These are phyloP conservation scores for Euphrasia confusa DNA, from an alignment of 257 asterid species.

Conservation along the genomic window DNA sequence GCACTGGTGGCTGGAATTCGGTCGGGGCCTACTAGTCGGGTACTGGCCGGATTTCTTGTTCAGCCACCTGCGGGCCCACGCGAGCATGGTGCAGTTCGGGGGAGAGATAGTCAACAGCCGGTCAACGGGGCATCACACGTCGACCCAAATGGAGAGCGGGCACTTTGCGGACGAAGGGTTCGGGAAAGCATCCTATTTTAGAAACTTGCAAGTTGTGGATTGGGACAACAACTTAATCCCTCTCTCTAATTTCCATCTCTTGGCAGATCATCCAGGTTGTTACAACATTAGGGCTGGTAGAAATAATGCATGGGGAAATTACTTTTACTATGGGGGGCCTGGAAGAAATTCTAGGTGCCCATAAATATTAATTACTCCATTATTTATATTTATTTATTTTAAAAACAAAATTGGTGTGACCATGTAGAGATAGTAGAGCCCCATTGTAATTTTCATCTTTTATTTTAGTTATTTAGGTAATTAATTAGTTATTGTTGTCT, in stretches of 20 bases:
- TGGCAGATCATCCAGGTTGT: constrained; percentile 89
- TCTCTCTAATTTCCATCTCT: constrained; percentile 57
- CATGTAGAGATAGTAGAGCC: constrained; percentile 34
- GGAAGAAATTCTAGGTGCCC: constrained; percentile 75
- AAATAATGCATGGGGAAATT: constrained; percentile 85
- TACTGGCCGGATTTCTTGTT: constrained; percentile 84
- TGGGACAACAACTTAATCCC: constrained; percentile 90
- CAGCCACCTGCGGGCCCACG: constrained; percentile 64
- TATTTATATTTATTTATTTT: too few relatives aligned
- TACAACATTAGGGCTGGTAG: constrained; percentile 75
- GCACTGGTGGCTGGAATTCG: constrained; percentile 96
- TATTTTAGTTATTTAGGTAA: too few relatives aligned
- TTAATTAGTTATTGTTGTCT: too few relatives aligned
- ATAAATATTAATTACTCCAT: constrained; percentile 21
- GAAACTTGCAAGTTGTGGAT: constrained; percentile 82
- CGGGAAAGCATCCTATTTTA: constrained; percentile 74
- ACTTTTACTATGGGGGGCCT: constrained; percentile 92
- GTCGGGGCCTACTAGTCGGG: constrained; percentile 72
- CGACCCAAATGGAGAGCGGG: constrained; percentile 95
- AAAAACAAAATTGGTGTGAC: background rate
- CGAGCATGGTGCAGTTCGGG: constrained; percentile 89
- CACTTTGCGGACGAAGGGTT: constrained; percentile 86
- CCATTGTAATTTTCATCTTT: background rate
- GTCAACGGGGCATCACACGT: constrained; percentile 68
- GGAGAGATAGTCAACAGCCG: constrained; percentile 80